Percentiles rank a stretch among this genome's conserved stretches.
Conservation (phyloP, 225 moss, liverwort and hornwort species). For the Anthoceros angustus region DNA sequence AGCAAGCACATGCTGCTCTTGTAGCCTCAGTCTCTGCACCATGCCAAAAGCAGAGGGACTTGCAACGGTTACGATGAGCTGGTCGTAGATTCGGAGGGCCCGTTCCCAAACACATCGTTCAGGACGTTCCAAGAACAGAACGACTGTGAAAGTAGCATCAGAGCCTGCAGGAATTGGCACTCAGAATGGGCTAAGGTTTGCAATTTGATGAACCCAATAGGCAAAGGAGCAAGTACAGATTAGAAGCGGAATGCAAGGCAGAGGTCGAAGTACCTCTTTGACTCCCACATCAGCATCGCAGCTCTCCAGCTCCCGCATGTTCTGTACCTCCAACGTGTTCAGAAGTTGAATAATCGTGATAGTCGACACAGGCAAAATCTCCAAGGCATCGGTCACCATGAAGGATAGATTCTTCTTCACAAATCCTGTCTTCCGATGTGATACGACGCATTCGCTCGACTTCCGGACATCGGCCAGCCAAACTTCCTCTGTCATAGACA, state of each 20-base stretch:
- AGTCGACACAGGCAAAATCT: not conserved
- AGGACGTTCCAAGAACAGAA: too few relatives aligned
- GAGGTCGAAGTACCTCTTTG: not conserved
- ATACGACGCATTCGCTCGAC: too few relatives aligned
- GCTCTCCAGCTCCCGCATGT: not conserved
- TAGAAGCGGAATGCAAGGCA: not conserved
- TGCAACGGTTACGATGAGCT: too few relatives aligned
- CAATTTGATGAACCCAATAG: not conserved
- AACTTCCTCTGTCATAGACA: not conserved
- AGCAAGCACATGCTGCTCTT: too few relatives aligned
- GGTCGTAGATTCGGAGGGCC: too few relatives aligned
- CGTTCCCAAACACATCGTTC: too few relatives aligned
- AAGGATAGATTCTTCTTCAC: not conserved
- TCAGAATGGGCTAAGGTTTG: too few relatives aligned
- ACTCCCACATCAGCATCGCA: not conserved
- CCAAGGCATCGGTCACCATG: not conserved
- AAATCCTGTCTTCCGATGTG: not conserved
- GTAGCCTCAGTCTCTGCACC: too few relatives aligned
- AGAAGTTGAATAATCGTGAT: not conserved
- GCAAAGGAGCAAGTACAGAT: not conserved
- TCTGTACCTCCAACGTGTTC: not conserved
- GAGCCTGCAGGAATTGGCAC: too few relatives aligned
- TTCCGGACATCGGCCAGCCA: not conserved
- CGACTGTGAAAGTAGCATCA: too few relatives aligned
- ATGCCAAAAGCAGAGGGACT: too few relatives aligned